phyloP scores from a whole-genome alignment of 2,329 filamentous ascomycete genomes.

The Exophiala sp. region DNA sequence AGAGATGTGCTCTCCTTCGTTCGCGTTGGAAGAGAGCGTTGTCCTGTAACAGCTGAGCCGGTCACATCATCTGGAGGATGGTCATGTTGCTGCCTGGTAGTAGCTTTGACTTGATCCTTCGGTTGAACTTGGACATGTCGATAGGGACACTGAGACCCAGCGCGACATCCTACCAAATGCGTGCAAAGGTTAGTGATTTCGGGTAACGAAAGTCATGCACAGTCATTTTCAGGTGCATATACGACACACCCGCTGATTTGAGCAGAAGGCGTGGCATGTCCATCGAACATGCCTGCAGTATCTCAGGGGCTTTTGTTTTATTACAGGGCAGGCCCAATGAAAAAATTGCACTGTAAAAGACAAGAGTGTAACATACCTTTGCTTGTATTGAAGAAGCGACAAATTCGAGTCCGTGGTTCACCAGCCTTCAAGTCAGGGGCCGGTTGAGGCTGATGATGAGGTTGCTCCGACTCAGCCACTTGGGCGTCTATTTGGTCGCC shows the following conservation, averaged over 20 bases:
- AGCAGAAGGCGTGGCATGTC: neutral
- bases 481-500: slow-evolving; percentile 9
- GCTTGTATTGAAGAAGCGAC: slow-evolving; percentile 23
- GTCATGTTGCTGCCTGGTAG: slow-evolving; percentile 24
- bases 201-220: neutral
- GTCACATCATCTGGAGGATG: slow-evolving; percentile 20
- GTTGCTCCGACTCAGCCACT: slow-evolving; percentile 5
- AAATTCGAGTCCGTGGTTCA: slow-evolving; percentile 16
- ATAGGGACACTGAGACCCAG: slow-evolving; percentile 48
- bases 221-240: neutral
- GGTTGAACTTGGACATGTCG: slow-evolving; percentile 35
- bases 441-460: neutral
- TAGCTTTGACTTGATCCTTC: slow-evolving; percentile 29
- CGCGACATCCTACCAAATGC: slow-evolving; percentile 43
- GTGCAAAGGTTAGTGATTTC: slow-evolving; percentile 6
- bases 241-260: slow-evolving; percentile 5
- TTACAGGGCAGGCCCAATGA: slow-evolving; percentile 7
- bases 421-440: slow-evolving; percentile 4
- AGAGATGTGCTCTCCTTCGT: slow-evolving; percentile 1
- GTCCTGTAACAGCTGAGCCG: slow-evolving; percentile 11
- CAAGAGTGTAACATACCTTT: slow-evolving; percentile 18
- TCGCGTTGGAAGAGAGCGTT: slow-evolving; percentile 14
- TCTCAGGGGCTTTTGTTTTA: neutral
- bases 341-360: slow-evolving; percentile 18
- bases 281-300: no score